Conservation (phyloP, 106 monocot genomes). For the Alisma plantagoaquatica region DNA sequence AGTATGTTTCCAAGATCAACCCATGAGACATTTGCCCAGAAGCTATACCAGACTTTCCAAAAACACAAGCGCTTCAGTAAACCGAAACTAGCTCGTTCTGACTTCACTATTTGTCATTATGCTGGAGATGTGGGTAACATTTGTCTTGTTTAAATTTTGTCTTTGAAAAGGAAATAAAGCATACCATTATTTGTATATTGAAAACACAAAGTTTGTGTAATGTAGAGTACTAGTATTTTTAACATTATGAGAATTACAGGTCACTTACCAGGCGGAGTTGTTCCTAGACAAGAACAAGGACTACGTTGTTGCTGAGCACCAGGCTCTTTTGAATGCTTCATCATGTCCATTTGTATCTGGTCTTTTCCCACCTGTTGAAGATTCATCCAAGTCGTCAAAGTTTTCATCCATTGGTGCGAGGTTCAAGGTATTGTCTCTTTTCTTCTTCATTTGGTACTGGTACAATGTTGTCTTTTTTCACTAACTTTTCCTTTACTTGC, state of each 20-base stretch:
- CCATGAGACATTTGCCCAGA: conserved; percentile 66
- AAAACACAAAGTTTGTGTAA: too few species aligned
- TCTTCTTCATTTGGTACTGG: conserved; percentile 43
- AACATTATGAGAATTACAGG: conserved; percentile 23
- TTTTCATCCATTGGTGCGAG: conserved; percentile 69
- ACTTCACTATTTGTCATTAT: conserved; percentile 73
- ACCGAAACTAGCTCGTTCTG: conserved; percentile 73
- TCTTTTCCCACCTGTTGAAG: conserved; percentile 39
- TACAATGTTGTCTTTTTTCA: conserved; percentile 26
- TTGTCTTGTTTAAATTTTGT: neutral
- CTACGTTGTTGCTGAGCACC: conserved; percentile 70
- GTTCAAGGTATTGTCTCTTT: conserved; percentile 37
- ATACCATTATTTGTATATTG: neutral
- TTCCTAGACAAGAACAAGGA: conserved; percentile 73
- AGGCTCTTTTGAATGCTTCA: conserved; percentile 34
- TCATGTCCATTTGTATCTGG: conserved; percentile 41
- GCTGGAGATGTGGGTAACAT: conserved; percentile 52
- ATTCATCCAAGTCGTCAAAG: conserved; percentile 61
- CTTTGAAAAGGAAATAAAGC: too few species aligned
- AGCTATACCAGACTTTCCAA: conserved; percentile 46
- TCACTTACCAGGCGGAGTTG: conserved; percentile 55
- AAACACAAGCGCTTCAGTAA: conserved; percentile 68
- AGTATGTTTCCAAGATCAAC: conserved; percentile 68
- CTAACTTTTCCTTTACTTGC: too few species aligned
- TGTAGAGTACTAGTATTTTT: neutral